Evolutionary conservation across 371 early-diverging fungal genomes (phyloP), one percentile per base, ranked within the genome.

Genomic region (Saksenaea oblongispora): DNA sequence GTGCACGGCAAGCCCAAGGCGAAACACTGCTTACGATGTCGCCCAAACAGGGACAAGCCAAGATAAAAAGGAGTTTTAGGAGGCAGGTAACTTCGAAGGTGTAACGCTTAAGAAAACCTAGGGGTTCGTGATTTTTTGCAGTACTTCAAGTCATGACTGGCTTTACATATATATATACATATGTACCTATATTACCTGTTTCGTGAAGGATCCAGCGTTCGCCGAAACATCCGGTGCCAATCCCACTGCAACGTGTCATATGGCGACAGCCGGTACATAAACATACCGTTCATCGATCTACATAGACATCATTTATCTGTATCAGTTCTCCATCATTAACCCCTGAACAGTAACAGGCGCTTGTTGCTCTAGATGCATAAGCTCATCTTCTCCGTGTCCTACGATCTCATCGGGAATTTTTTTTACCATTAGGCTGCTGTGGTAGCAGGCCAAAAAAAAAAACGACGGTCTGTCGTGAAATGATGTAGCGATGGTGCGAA

Each of bases 21-120:
- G 51, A 47, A 22, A 10, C 51, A 10, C n/a, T 22, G n/a, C 51
- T 47, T 47, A 47, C 51, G 51, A 47, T 47, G 51, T 47, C 22
- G 51, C 51, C 51, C 51, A 47, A 47, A 47, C 51, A 47, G 51
- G 51, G 51, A 47, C 51, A 47, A 39, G 22, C 51, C 51, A 47
- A 47, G 51, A 47, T 10, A 47, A 47, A 47, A 47, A 47, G 51
- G 51, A 47, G 51, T 18, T 47, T n/a, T 47, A 47, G 51, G 51
- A 47, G 51, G 51, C 24, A 22, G 8, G 22, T 22, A 47, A 41
- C 17, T 47, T 11, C 9, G n/a, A 47, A 22, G 14, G 51, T 47
- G 51, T 47, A 47, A 47, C 51, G 51, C 51, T 47, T 39, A 18
- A 47, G 24, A 47, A 47, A 22, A 47, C 22, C 51, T 22, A 47